Evolutionary conservation across 192 early-diverging fungal species (phyloP).

Genomic region (Phlyctochytrium bullatum): DNA sequence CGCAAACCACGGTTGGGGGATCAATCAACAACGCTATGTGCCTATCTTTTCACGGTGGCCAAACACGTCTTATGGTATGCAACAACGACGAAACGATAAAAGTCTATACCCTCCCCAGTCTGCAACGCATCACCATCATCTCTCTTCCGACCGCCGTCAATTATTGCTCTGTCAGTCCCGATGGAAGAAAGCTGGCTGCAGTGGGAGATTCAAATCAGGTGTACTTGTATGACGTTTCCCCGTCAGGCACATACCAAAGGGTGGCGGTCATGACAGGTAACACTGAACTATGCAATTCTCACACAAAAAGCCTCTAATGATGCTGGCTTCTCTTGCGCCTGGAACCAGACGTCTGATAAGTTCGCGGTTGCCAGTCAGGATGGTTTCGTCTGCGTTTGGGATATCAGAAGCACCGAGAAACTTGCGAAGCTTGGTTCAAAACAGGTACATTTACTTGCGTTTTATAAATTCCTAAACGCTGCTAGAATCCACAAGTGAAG

Average conservation of each 20-base stretch:
- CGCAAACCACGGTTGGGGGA: slow-evolving; percentile 59
- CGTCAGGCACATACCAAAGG: slow-evolving; percentile 63
- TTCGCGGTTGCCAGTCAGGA: slow-evolving; percentile 97
- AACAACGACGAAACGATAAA: slow-evolving; percentile 96
- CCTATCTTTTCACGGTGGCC: slow-evolving; percentile 54
- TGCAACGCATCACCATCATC: slow-evolving; percentile 74
- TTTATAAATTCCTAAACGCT: slow-evolving; percentile 3
- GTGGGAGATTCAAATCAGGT: slow-evolving; percentile 89
- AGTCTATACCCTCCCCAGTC: slow-evolving; percentile 76
- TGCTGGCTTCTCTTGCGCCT: slow-evolving; percentile 91
- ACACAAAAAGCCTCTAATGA: slow-evolving; percentile 64
- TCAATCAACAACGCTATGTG: slow-evolving; percentile 88
- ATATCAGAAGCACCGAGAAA: slow-evolving; percentile 75
- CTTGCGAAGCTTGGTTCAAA: slow-evolving; percentile 71
- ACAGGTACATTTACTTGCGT: slow-evolving; percentile 50
- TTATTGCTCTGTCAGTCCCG: slow-evolving; percentile 87
- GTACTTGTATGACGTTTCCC: slow-evolving; percentile 77
- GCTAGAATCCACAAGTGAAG: slow-evolving; percentile 64
- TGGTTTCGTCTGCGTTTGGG: slow-evolving; percentile 91
- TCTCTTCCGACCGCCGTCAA: slow-evolving; percentile 87
- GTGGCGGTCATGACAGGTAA: slow-evolving; percentile 73
- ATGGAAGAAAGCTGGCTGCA: slow-evolving; percentile 86
- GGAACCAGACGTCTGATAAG: slow-evolving; percentile 88
- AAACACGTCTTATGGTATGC: slow-evolving; percentile 78
- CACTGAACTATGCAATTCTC: not conserved